Conservation (phyloP, 768 basidiomycete genomes). For the Boletus speciosus region DNA sequence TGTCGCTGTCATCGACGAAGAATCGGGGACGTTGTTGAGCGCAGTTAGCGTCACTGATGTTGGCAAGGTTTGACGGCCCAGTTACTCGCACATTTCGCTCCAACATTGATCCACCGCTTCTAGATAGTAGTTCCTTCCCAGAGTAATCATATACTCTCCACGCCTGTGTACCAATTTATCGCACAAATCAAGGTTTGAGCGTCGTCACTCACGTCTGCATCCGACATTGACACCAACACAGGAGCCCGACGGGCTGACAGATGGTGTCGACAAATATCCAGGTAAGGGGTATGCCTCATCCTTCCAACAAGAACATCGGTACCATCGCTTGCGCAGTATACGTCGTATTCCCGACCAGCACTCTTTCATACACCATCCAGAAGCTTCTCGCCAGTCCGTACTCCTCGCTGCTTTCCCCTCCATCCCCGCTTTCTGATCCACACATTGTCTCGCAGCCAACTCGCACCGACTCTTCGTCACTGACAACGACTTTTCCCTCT, state of each 20-base stretch:
- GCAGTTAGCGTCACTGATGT: conserved; percentile 83
- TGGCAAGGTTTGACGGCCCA: conserved; percentile 50
- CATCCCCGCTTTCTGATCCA: conserved; percentile 4
- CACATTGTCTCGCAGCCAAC: conserved; percentile 49
- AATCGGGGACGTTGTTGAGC: conserved; percentile 58
- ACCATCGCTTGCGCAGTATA: conserved; percentile 48
- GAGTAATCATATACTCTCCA: conserved; percentile 72
- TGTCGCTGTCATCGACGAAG: conserved; percentile 71
- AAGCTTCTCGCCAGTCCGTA: conserved; percentile 78
- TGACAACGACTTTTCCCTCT: conserved; percentile 46
- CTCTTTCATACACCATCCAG: conserved; percentile 68
- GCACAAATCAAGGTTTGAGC: conserved; percentile 61
- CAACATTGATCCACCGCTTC: not conserved
- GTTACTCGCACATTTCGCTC: not conserved
- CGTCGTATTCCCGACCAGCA: conserved; percentile 62
- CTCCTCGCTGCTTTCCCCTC: not conserved
- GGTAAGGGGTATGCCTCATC: conserved; percentile 36
- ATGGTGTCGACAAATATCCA: conserved; percentile 78
- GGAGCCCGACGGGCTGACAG: conserved; percentile 72
- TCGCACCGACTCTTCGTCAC: conserved; percentile 79
- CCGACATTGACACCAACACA: conserved; percentile 23
- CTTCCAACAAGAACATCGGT: not conserved
- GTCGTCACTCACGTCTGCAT: not conserved
- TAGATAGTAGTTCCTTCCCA: conserved; percentile 78
- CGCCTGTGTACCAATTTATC: conserved; percentile 67